Percentiles rank a stretch among this genome's conserved stretches.
These are phyloP conservation scores for Monosporozyma unispora DNA, from an alignment of 805 yeast species.

Conservation along the genomic window DNA sequence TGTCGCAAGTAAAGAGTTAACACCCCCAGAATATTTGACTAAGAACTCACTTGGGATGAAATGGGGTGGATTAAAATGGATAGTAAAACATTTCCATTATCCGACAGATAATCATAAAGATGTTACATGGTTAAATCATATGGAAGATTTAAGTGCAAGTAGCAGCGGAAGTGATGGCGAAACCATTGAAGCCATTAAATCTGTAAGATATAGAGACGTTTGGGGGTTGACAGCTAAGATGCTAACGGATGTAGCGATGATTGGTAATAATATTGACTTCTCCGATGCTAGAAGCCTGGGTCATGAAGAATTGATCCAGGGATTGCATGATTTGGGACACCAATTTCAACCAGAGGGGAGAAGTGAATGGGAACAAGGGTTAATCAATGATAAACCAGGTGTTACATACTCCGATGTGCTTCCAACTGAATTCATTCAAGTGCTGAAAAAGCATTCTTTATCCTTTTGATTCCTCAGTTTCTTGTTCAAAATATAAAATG, in stretches of 20 bases:
- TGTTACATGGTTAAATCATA: constrained; percentile 52
- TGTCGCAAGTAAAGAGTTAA: constrained; percentile 5
- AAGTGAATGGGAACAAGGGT: constrained; percentile 43
- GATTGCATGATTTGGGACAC: constrained; percentile 44
- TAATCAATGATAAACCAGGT: constrained; percentile 35
- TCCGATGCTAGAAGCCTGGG: constrained; percentile 4
- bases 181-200: constrained; percentile 27
- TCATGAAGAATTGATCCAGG: constrained; percentile 58
- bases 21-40: constrained; percentile 25
- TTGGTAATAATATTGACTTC: constrained; percentile 42
- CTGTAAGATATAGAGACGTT: constrained; percentile 39
- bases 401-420: constrained; percentile 28
- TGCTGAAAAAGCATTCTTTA: neutral
- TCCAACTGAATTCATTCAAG: constrained; percentile 17
- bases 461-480: neutral
- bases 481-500: too few species aligned
- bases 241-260: constrained; percentile 57
- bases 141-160: constrained; percentile 52
- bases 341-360: constrained; percentile 44
- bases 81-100: constrained; percentile 51
- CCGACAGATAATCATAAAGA: constrained; percentile 47
- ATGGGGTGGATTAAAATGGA: constrained; percentile 73
- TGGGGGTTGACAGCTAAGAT: constrained; percentile 83
- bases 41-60: constrained; percentile 31
- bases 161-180: constrained; percentile 22